Evolutionary conservation across 768 basidiomycete species (phyloP).

Genomic region (Basidioascus undulatus): DNA sequence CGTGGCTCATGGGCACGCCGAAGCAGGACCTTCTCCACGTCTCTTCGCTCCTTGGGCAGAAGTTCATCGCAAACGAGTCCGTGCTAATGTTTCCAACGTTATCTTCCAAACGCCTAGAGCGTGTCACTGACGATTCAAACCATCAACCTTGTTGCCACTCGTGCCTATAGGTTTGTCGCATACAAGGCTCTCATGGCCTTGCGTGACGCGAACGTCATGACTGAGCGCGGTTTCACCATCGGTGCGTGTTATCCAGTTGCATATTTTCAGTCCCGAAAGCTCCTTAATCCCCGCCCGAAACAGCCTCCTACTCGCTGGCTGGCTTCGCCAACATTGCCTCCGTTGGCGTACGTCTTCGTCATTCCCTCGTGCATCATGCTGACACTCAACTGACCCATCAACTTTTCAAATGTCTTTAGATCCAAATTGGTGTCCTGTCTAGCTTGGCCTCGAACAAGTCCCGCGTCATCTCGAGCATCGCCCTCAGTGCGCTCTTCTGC

Average conservation of each 20-base stretch:
- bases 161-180: constrained; percentile 26
- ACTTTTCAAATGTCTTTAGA: constrained; percentile 37
- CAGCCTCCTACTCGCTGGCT: constrained; percentile 66
- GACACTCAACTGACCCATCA: background rate
- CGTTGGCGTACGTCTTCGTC: constrained; percentile 18
- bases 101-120: too few species aligned
- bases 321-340: constrained; percentile 50
- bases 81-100: too few species aligned
- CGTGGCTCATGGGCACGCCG: constrained; percentile 37
- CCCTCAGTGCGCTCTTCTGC: constrained; percentile 42
- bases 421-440: constrained; percentile 53
- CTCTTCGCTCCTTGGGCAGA: constrained; percentile 56
- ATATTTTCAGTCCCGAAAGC: too few species aligned
- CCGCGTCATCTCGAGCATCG: constrained; percentile 44
- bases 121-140: background rate
- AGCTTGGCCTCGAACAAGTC: constrained; percentile 44
- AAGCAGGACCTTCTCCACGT: constrained; percentile 32
- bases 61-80: constrained; percentile 67
- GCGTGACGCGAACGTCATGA: constrained; percentile 27
- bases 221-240: constrained; percentile 52
- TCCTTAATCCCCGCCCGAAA: too few species aligned
- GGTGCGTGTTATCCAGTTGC: too few species aligned
- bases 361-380: background rate
- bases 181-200: background rate
- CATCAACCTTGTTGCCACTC: constrained; percentile 2